Percentiles rank a stretch among this genome's conserved stretches.
phyloP scores from a whole-genome alignment of 2,329 filamentous ascomycete species.

The Magnaporthiopsis poae region DNA sequence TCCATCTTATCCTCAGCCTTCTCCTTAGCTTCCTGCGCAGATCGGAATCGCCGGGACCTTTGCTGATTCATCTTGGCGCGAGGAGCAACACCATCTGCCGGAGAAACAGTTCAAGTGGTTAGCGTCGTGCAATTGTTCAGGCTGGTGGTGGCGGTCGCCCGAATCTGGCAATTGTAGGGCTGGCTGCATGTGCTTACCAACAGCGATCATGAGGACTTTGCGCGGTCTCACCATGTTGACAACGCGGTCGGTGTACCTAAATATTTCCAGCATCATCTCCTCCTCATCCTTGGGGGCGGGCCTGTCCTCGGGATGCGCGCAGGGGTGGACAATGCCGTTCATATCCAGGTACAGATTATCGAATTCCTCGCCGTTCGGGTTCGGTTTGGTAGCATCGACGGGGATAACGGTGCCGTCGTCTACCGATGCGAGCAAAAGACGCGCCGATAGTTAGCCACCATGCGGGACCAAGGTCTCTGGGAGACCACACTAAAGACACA shows the following conservation, averaged over 20 bases:
- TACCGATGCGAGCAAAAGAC: neutral
- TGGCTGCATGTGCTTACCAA: constrained; percentile 49
- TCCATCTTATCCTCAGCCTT: constrained; percentile 87
- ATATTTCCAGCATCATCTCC: constrained; percentile 98
- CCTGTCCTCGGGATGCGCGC: constrained; percentile 89
- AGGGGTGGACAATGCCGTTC: constrained; percentile 99
- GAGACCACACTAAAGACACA: neutral
- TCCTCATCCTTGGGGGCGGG: constrained; percentile 87
- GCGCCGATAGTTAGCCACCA: neutral
- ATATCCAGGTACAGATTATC: constrained; percentile 98
- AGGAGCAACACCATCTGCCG: constrained; percentile 80
- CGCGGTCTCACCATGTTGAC: constrained; percentile 97
- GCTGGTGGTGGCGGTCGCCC: neutral
- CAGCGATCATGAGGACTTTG: constrained; percentile 93
- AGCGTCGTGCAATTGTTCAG: constrained; percentile 8
- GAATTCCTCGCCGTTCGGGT: constrained; percentile 95
- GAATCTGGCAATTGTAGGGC: neutral
- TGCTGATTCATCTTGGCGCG: constrained; percentile 99
- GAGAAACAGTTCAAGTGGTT: neutral
- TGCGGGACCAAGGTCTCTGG: neutral
- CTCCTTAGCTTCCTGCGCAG: constrained; percentile 86
- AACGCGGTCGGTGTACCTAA: constrained; percentile 96
- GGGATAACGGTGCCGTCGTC: constrained; percentile 74
- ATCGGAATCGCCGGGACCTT: constrained; percentile 86
- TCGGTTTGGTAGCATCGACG: constrained; percentile 71